Conservation (phyloP, 2,329 filamentous ascomycete species). For the Botrytis paeoniae region DNA sequence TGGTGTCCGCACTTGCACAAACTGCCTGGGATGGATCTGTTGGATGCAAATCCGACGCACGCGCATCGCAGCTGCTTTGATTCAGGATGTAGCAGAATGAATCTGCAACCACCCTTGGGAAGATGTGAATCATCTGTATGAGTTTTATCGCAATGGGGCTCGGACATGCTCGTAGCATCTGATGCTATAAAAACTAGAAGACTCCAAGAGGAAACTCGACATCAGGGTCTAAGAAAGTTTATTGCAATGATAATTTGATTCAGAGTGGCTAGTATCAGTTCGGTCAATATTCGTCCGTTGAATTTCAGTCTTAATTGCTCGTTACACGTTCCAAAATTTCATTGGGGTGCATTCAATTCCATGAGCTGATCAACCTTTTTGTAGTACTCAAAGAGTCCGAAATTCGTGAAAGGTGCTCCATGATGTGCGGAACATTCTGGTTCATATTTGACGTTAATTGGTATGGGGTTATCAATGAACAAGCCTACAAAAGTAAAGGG, state of each 20-base stretch:
- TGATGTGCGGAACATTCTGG: background rate
- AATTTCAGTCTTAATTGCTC: background rate
- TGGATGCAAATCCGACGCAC: conserved; percentile 56
- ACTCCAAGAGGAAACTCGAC: conserved; percentile 27
- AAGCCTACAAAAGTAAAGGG: conserved; percentile 12
- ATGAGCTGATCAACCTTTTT: background rate
- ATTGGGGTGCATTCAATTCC: background rate
- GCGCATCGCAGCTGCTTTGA: conserved; percentile 57
- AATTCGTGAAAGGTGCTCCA: background rate
- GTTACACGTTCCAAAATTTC: background rate
- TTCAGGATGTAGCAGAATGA: conserved; percentile 55
- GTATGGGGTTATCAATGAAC: conserved; percentile 5
- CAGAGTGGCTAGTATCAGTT: background rate
- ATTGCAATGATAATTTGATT: background rate
- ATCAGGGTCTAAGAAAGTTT: conserved; percentile 1
- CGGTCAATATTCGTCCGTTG: background rate
- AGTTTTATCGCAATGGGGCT: conserved; percentile 35
- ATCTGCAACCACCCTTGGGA: conserved; percentile 57
- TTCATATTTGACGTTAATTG: conserved; percentile 9
- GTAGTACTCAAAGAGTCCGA: background rate
- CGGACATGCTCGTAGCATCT: conserved; percentile 32
- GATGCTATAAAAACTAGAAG: conserved; percentile 30
- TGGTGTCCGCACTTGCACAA: conserved; percentile 59
- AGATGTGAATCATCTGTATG: conserved; percentile 45
- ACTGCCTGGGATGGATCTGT: conserved; percentile 51